These are phyloP conservation scores for Colletotrichum neosansevieriae DNA, from an alignment of 2,329 filamentous ascomycete species.

Conservation along the genomic window DNA sequence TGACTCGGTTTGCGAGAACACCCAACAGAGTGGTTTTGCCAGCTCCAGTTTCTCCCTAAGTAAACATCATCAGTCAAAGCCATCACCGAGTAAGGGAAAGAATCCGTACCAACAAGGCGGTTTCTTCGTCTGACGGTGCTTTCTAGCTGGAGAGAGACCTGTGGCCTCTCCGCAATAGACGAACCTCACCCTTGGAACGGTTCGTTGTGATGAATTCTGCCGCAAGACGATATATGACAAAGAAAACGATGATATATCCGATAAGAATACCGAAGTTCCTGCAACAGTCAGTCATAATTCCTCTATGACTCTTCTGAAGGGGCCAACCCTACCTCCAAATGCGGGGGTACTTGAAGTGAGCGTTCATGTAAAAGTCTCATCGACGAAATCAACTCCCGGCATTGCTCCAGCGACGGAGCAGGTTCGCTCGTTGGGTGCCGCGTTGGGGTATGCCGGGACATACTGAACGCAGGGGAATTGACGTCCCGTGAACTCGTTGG, in stretches of 20 bases:
- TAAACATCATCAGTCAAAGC: fast-evolving
- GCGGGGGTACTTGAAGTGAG: slow-evolving; percentile 52
- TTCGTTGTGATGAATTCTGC: slow-evolving; percentile 63
- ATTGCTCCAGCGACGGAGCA: slow-evolving; percentile 60
- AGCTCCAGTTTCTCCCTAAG: slow-evolving; percentile 73
- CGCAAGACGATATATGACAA: slow-evolving; percentile 63
- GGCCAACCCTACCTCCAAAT: slow-evolving; percentile 62
- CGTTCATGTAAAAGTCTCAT: slow-evolving; percentile 56
- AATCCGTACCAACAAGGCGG: slow-evolving; percentile 73
- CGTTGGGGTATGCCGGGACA: slow-evolving; percentile 42
- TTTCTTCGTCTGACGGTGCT: slow-evolving; percentile 8
- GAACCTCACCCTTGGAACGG: slow-evolving; percentile 61
- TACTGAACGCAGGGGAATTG: slow-evolving; percentile 51
- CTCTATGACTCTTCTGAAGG: not conserved
- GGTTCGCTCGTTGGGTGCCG: slow-evolving; percentile 46
- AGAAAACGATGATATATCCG: slow-evolving; percentile 67
- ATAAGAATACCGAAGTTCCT: slow-evolving; percentile 69
- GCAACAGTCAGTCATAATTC: slow-evolving; percentile 32
- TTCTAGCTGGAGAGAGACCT: slow-evolving; percentile 58
- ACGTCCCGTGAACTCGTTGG: slow-evolving; percentile 71
- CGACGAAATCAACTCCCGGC: slow-evolving; percentile 55
- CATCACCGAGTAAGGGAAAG: slow-evolving; percentile 44
- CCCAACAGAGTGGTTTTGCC: slow-evolving; percentile 71
- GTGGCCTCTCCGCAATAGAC: slow-evolving; percentile 67
- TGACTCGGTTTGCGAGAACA: slow-evolving; percentile 74